Percentiles rank a stretch among this genome's conserved stretches.
Conservation (phyloP, 2,329 filamentous ascomycete species). For the Bipolaris zeicola region DNA sequence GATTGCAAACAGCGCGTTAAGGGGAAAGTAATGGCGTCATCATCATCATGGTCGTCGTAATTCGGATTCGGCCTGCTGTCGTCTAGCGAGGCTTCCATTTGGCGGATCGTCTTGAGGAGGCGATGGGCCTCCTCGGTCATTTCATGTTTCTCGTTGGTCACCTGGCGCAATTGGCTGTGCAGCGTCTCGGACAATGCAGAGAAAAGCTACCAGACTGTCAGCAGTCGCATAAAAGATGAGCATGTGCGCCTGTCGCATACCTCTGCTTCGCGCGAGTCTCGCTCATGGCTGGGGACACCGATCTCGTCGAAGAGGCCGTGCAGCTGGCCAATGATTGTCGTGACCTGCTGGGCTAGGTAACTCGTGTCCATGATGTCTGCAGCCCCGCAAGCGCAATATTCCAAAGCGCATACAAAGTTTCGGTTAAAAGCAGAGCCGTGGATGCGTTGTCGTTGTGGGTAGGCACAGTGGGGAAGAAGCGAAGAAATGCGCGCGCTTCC, state of each 20-base stretch:
- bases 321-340: slow-evolving; percentile 88
- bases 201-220: slow-evolving; percentile 69
- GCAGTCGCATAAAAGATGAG: not conserved
- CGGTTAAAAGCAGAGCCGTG: slow-evolving; percentile 6
- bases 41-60: slow-evolving; percentile 69
- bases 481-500: slow-evolving; percentile 12
- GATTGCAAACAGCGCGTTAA: slow-evolving; percentile 77
- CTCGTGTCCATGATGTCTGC: slow-evolving; percentile 76
- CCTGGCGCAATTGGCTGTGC: slow-evolving; percentile 83
- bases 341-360: slow-evolving; percentile 93
- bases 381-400: slow-evolving; percentile 41
- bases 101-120: slow-evolving; percentile 82
- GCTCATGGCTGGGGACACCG: slow-evolving; percentile 90
- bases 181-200: slow-evolving; percentile 88
- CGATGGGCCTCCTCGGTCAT: slow-evolving; percentile 88
- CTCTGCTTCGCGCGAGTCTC: slow-evolving; percentile 87
- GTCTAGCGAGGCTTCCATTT: slow-evolving; percentile 91
- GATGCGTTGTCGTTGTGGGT: slow-evolving; percentile 12
- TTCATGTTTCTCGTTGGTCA: slow-evolving; percentile 85
- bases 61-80: slow-evolving; percentile 70
- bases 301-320: slow-evolving; percentile 98
- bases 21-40: slow-evolving; percentile 77
- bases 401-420: slow-evolving; percentile 44
- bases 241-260: slow-evolving; percentile 55
- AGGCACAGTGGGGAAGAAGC: slow-evolving; percentile 14